Conservation (phyloP, 192 early-diverging fungal species). For the Phycomyces blakesleeanus region DNA sequence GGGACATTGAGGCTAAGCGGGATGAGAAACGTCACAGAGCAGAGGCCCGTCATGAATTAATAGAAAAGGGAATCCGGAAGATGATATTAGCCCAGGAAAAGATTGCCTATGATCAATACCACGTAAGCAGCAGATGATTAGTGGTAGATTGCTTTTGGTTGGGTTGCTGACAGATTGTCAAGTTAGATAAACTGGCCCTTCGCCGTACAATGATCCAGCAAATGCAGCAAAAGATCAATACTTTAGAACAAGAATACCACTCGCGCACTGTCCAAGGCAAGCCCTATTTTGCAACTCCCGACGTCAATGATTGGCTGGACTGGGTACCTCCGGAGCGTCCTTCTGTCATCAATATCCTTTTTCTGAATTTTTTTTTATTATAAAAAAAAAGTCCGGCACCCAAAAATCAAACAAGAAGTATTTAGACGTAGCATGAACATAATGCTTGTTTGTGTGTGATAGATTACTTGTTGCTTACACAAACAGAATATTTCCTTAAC, state of each 20-base stretch:
- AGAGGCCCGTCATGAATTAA: slow-evolving; percentile 21
- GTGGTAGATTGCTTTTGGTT: slow-evolving; percentile 2
- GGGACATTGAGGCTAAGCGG: slow-evolving; percentile 28
- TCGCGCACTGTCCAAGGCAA: slow-evolving; percentile 16
- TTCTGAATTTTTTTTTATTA: no score
- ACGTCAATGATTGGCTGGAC: slow-evolving; percentile 13
- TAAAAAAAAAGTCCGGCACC: no score
- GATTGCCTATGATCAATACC: slow-evolving; percentile 27
- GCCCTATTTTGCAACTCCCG: background rate
- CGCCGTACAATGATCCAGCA: slow-evolving; percentile 31
- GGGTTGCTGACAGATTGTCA: background rate
- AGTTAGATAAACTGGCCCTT: slow-evolving; percentile 29
- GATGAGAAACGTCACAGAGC: slow-evolving; percentile 18
- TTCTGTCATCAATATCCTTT: slow-evolving; percentile 41
- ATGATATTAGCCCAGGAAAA: slow-evolving; percentile 23
- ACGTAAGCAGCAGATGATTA: no score
- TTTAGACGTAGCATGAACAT: no score
- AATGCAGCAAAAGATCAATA: slow-evolving; percentile 34
- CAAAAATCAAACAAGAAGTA: no score
- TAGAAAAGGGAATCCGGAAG: slow-evolving; percentile 18
- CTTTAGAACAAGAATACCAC: slow-evolving; percentile 31
- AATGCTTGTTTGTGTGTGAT: no score
- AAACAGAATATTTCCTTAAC: background rate
- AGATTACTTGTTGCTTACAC: no score
- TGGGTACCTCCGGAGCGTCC: slow-evolving; percentile 36